These are phyloP conservation scores for Lactuca saligna DNA, from an alignment of 129 eudicot genomes.

Conservation along the genomic window DNA sequence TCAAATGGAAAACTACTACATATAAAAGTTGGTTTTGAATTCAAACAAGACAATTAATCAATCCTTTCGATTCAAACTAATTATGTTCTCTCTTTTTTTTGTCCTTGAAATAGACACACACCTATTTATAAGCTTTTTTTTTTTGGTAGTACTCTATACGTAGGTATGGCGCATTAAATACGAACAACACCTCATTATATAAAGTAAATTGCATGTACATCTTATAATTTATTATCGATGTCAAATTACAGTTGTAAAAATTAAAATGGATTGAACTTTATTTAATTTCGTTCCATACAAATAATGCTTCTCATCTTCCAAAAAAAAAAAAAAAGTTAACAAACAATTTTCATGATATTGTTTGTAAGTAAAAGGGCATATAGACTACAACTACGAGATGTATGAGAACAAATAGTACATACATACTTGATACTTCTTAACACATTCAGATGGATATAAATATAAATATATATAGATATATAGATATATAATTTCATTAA, in stretches of 20 bases:
- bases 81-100: not conserved
- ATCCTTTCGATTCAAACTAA: not conserved
- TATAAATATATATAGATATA: slow-evolving; percentile 28
- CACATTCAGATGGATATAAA: slow-evolving; percentile 34
- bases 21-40: not conserved
- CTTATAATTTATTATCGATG: not conserved
- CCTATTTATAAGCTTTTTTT: not conserved
- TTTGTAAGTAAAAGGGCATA: slow-evolving; percentile 29
- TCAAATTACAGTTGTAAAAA: slow-evolving; percentile 1
- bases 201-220: slow-evolving; percentile 14
- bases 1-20: not conserved
- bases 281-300: slow-evolving; percentile 27
- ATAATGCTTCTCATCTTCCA: slow-evolving; percentile 8
- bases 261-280: slow-evolving; percentile 25
- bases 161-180: slow-evolving; percentile 31
- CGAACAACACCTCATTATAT: slow-evolving; percentile 16
- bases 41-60: not conserved
- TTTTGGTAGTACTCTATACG: not conserved
- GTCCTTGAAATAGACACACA: not conserved
- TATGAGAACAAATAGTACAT: slow-evolving; percentile 30
- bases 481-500: slow-evolving; percentile 25
- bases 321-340: slow-evolving; percentile 11
- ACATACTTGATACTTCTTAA: slow-evolving; percentile 18
- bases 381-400: slow-evolving; percentile 27
- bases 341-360: slow-evolving; percentile 29